Evolutionary conservation across 768 basidiomycete species (phyloP).

Genomic region (Leccinum truebloodii): DNA sequence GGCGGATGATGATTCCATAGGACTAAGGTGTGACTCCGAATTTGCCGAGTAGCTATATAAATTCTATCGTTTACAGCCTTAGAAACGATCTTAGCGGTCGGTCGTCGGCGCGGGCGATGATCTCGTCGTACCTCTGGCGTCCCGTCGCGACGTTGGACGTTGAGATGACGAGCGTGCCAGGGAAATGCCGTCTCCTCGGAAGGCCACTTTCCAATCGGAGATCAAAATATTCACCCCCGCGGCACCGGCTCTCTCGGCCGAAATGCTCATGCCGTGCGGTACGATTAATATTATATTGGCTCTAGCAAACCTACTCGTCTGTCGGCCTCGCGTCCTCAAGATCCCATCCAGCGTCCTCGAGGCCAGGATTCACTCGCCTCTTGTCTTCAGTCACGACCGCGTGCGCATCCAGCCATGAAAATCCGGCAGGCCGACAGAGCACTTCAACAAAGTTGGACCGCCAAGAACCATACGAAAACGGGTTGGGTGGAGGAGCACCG

Average conservation of each 20-base stretch:
- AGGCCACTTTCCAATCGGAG: conserved; percentile 26
- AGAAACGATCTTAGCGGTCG: conserved; percentile 13
- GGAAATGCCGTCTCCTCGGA: conserved; percentile 32
- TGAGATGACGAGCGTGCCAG: conserved; percentile 18
- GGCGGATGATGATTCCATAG: conserved; percentile 54
- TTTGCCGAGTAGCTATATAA: conserved; percentile 31
- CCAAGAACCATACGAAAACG: conserved; percentile 83
- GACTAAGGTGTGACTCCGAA: conserved; percentile 29
- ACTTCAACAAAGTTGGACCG: conserved; percentile 71
- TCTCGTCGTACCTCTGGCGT: conserved; percentile 22
- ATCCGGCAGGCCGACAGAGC: conserved; percentile 78
- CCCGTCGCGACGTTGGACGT: conserved; percentile 14
- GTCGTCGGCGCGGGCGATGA: conserved; percentile 7
- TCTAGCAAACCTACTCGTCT: conserved; percentile 13
- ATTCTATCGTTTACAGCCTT: conserved; percentile 6
- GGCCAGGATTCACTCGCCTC: conserved; percentile 73
- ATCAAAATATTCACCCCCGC: conserved; percentile 23
- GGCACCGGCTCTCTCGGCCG: conserved; percentile 6
- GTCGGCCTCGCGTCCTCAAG: conserved; percentile 17
- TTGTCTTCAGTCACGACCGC: conserved; percentile 69
- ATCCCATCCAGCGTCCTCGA: conserved; percentile 35
- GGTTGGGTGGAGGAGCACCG: conserved; percentile 73
- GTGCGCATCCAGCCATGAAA: conserved; percentile 73
- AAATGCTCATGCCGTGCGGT: conserved; percentile 2
- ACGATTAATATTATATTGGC: not conserved